Conservation (phyloP, 768 basidiomycete genomes). For the Lentinula boryana region DNA sequence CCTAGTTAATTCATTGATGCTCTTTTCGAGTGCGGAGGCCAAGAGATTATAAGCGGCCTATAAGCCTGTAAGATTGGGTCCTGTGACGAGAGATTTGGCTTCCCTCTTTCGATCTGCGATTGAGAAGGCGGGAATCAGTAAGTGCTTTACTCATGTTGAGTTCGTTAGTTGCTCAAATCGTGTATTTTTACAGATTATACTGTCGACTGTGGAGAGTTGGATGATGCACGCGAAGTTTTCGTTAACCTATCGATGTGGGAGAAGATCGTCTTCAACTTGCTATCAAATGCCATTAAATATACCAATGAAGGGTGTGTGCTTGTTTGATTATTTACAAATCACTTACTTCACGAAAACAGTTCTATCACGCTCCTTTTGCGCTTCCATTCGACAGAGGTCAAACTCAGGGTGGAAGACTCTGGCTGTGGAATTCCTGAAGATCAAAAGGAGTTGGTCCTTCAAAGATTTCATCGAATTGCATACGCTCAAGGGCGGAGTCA, state of each 20-base stretch:
- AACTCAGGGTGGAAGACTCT: conserved; percentile 1
- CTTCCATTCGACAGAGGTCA: neutral
- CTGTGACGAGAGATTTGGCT: conserved; percentile 4
- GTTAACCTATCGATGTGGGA: conserved; percentile 8
- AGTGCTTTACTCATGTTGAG: neutral
- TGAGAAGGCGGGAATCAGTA: conserved; percentile 6
- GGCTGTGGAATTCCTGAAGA: conserved; percentile 9
- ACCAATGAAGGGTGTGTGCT: neutral
- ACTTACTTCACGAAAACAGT: neutral
- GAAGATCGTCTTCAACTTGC: conserved; percentile 9
- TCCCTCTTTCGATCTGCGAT: conserved; percentile 8
- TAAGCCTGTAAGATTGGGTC: neutral
- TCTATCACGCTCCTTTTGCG: neutral
- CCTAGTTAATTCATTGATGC: conserved; percentile 6
- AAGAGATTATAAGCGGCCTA: conserved; percentile 1
- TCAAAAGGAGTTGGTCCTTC: neutral
- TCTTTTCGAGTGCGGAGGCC: conserved; percentile 8
- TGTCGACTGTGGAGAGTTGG: conserved; percentile 1
- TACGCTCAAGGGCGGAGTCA: conserved; percentile 5
- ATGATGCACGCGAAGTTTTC: conserved; percentile 4
- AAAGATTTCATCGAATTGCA: conserved; percentile 6
- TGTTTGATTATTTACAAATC: no score
- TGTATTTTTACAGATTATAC: conserved; percentile 1
- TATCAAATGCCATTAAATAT: conserved; percentile 6
- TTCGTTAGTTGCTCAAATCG: neutral